Evolutionary conservation across 2,329 filamentous ascomycete species (phyloP), one percentile per base, ranked within the genome.

Genomic region (Aureobasidium lini): DNA sequence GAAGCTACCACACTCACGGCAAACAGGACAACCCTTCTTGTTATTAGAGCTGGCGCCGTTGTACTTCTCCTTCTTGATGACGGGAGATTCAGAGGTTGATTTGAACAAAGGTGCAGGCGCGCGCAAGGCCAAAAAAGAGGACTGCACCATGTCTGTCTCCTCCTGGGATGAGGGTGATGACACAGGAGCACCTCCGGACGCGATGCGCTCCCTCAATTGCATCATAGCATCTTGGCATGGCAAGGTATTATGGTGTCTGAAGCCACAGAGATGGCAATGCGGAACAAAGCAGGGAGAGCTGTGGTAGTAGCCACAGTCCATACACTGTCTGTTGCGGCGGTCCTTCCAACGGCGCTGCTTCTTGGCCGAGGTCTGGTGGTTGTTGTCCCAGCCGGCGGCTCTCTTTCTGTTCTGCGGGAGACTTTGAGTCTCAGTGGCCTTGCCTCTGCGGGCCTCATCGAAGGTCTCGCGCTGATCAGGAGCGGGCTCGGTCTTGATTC

Each of bases 281-380:
- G 49, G 49, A 11, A 53, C 28, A 42, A 28, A 53, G 49, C 49
- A 53, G 37, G 49, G 49, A 4, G 49, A 10, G 18, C 49, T 53
- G 28, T 53, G 49, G 37, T 53, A 53, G 28, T 53, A 29, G 8
- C 49, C 49, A n/a, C 49, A 53, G 7, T 53, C 10, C 36, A 53
- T 11, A 10, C 37, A 53, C 28, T 42, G 49, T 23, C 49, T 39
- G 28, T 53, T 42, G 28, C 49, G 36, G 16, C 28, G 4, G 23
- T 29, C 34, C 23, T 31, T 52, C 18, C 18, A 9, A 8, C 13
- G 18, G 37, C 37, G 23, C 11, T 5, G 23, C 28, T 42, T 53
- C 37, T 53, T 53, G 36, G 8, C 23, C n/a, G 28, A 42, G 4
- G 1, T 15, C 8, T 16, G 36, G 9, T 28, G 49, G 28, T 6